phyloP scores from a whole-genome alignment of 805 yeast species.

The Nakazawaea sp. region DNA sequence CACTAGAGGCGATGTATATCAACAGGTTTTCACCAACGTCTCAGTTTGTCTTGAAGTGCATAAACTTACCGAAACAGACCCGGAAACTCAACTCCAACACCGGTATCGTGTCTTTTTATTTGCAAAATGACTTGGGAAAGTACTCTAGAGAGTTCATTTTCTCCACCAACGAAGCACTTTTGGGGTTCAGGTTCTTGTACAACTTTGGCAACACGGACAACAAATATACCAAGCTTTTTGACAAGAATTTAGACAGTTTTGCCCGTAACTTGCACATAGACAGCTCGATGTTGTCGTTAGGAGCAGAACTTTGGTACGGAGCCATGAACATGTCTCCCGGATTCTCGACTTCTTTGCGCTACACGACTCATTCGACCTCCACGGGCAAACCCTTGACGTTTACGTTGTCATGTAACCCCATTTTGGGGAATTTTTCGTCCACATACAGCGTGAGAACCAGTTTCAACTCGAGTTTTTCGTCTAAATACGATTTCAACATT shows the following conservation, averaged over 20 bases:
- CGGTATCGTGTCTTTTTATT: constrained; percentile 56
- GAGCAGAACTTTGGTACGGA: constrained; percentile 88
- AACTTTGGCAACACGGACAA: constrained; percentile 36
- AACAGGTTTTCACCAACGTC: constrained; percentile 51
- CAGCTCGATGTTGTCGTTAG: constrained; percentile 63
- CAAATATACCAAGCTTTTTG: constrained; percentile 2
- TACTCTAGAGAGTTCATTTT: constrained; percentile 69
- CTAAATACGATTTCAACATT: constrained; percentile 82
- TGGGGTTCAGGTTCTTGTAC: constrained; percentile 77
- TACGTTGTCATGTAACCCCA: constrained; percentile 81
- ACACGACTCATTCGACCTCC: constrained; percentile 76
- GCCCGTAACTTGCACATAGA: constrained; percentile 6
- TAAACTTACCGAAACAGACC: constrained; percentile 43
- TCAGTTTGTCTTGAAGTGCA: constrained; percentile 68
- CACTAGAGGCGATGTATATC: constrained; percentile 81
- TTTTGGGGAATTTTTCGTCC: constrained; percentile 82
- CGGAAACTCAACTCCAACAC: constrained; percentile 19
- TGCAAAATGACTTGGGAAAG: constrained; percentile 60
- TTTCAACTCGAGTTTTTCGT: constrained; percentile 66
- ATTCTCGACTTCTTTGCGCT: constrained; percentile 74
- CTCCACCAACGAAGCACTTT: constrained; percentile 74
- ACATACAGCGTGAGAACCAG: constrained; percentile 83
- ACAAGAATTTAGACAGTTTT: constrained; percentile 8
- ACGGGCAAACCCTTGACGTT: constrained; percentile 88
- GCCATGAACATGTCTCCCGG: constrained; percentile 84